Conservation (phyloP, 2,329 filamentous ascomycete genomes). For the Penicillium brasilianum region DNA sequence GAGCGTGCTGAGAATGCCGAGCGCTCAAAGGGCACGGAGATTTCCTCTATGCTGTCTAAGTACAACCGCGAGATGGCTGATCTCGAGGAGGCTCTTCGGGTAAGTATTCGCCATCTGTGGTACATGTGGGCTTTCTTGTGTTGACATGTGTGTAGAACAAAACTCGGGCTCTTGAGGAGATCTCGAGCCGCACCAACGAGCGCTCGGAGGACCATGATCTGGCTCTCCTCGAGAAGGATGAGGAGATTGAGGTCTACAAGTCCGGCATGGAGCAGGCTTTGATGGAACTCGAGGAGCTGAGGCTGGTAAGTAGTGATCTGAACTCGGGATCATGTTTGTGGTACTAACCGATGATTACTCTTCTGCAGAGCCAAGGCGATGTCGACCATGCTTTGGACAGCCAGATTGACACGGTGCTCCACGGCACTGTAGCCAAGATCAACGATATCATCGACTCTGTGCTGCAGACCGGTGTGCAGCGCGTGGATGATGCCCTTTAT, state of each 20-base stretch:
- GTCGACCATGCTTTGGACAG: slow-evolving; percentile 83
- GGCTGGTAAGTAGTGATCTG: slow-evolving; percentile 51
- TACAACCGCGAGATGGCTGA: slow-evolving; percentile 98
- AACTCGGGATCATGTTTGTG: neutral
- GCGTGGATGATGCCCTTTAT: slow-evolving; percentile 95
- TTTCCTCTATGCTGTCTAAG: slow-evolving; percentile 91
- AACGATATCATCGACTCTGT: slow-evolving; percentile 98
- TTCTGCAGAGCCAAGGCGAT: slow-evolving; percentile 66
- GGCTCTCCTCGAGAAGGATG: slow-evolving; percentile 89
- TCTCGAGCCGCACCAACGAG: slow-evolving; percentile 76
- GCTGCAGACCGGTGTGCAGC: slow-evolving; percentile 86
- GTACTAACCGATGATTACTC: slow-evolving; percentile 2
- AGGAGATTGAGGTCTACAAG: slow-evolving; percentile 97
- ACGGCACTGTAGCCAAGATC: slow-evolving; percentile 87
- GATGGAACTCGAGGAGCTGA: slow-evolving; percentile 88
- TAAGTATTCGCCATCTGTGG: slow-evolving; percentile 31
- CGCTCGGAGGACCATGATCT: slow-evolving; percentile 85
- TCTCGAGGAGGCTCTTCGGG: slow-evolving; percentile 83
- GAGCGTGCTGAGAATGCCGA: slow-evolving; percentile 93
- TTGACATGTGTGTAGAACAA: slow-evolving; percentile 67
- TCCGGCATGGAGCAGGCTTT: slow-evolving; percentile 96
- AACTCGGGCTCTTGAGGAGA: slow-evolving; percentile 82
- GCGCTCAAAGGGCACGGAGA: slow-evolving; percentile 89
- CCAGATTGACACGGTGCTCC: slow-evolving; percentile 86
- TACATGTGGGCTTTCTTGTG: neutral